Evolutionary conservation across 177 flowering plant genomes (phyloP).

Genomic region (Telopea speciosissima): DNA sequence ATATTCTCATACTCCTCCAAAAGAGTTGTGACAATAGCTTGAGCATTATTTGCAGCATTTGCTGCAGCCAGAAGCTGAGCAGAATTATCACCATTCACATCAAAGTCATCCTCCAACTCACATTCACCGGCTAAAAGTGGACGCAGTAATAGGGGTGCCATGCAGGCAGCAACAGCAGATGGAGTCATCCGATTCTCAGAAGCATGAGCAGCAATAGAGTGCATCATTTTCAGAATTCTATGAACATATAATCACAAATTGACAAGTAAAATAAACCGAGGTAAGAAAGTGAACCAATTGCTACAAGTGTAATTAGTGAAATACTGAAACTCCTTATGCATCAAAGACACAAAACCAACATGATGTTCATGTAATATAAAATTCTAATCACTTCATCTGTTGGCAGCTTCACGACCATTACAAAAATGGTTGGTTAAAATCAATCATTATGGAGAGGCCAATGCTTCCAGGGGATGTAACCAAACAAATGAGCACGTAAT

Average conservation of each 20-base stretch:
- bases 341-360: no score
- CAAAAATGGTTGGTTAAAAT: no score
- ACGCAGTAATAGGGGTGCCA: slow-evolving; percentile 94
- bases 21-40: slow-evolving; percentile 77
- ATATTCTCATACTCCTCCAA: slow-evolving; percentile 90
- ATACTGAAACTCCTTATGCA: not conserved
- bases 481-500: no score
- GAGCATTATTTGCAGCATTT: slow-evolving; percentile 98
- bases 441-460: no score
- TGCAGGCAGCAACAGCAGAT: slow-evolving; percentile 99
- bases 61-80: slow-evolving; percentile 99
- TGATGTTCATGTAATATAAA: no score
- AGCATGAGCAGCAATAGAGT: slow-evolving; percentile 65
- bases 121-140: slow-evolving; percentile 99
- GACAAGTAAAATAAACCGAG: slow-evolving; percentile 5
- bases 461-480: no score
- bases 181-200: slow-evolving; percentile 91
- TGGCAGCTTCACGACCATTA: no score
- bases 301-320: not conserved
- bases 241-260: not conserved
- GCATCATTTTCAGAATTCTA: slow-evolving; percentile 98
- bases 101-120: slow-evolving; percentile 89
- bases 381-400: no score
- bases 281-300: not conserved
- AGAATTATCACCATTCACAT: slow-evolving; percentile 72